A percentile compares a stretch with the other conserved stretches of the same genome.
Evolutionary conservation across 495 filamentous ascomycete genomes (phyloP).

Genomic region (Aspergillus diversus): DNA sequence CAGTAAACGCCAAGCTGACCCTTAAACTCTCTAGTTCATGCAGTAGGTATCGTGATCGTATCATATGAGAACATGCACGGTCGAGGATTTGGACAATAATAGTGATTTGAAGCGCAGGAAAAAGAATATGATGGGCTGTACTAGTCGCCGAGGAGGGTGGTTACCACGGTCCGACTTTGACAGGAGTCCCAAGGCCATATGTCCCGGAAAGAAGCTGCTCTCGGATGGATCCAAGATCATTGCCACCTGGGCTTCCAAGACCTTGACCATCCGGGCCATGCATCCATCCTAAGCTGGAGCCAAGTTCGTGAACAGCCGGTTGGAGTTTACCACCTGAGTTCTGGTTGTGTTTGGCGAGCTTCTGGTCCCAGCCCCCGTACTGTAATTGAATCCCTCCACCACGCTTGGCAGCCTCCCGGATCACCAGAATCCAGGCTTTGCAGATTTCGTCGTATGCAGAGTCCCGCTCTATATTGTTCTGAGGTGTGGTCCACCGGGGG

Average conservation of each 20-base stretch:
- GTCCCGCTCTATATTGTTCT: constrained; percentile 88
- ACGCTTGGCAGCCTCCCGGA: constrained; percentile 86
- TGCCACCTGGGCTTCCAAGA: constrained; percentile 41
- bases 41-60: constrained; percentile 53
- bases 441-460: constrained; percentile 95
- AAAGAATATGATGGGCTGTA: constrained; percentile 14
- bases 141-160: constrained; percentile 15
- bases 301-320: constrained; percentile 76
- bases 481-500: constrained; percentile 82
- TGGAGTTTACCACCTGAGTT: constrained; percentile 82
- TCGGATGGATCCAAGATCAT: constrained; percentile 67
- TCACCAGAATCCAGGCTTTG: constrained; percentile 89
- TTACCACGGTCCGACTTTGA: constrained; percentile 76
- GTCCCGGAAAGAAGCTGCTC: constrained; percentile 80
- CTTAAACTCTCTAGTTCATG: constrained; percentile 51
- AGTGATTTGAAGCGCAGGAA: constrained; percentile 24
- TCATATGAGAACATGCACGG: constrained; percentile 45
- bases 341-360: constrained; percentile 84
- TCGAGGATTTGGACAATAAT: constrained; percentile 33
- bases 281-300: constrained; percentile 77
- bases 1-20: constrained; percentile 50
- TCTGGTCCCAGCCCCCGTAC: constrained; percentile 92
- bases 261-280: constrained; percentile 55
- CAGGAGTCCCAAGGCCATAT: constrained; percentile 69
- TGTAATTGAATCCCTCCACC: constrained; percentile 91